A percentile compares a stretch with the other conserved stretches of the same genome.
These are phyloP conservation scores for Sophora flavescens DNA, from an alignment of 306 rosid genomes.

Conservation along the genomic window DNA sequence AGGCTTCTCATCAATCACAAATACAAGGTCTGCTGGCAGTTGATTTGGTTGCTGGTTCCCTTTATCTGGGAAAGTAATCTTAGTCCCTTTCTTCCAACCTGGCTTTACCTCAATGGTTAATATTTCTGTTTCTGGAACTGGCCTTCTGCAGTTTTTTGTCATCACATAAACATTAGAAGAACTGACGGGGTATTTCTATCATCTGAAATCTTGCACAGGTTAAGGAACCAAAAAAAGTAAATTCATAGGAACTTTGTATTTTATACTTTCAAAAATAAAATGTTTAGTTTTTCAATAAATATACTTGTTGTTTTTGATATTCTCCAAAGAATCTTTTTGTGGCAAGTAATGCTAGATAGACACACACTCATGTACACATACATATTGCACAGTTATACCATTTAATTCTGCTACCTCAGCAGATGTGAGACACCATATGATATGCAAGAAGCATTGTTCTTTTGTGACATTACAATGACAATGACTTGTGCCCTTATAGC, in stretches of 20 bases:
- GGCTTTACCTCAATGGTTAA: conserved; percentile 86
- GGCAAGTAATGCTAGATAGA: neutral
- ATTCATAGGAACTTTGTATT: too few relatives aligned
- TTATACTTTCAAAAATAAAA: too few relatives aligned
- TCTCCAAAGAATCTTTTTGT: neutral
- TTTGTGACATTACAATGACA: neutral
- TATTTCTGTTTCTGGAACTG: conserved; percentile 76
- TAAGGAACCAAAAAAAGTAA: too few relatives aligned
- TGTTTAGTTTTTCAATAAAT: too few relatives aligned
- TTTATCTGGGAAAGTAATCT: conserved; percentile 92
- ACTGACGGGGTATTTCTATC: too few relatives aligned
- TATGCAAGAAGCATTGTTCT: neutral
- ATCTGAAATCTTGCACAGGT: too few relatives aligned
- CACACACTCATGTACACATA: neutral
- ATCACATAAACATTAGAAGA: conserved; percentile 32
- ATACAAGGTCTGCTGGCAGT: conserved; percentile 85
- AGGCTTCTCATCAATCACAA: conserved; percentile 93
- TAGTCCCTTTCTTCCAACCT: conserved; percentile 97
- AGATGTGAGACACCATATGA: neutral
- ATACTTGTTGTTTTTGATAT: too few relatives aligned
- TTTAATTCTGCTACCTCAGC: neutral
- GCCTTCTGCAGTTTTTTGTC: conserved; percentile 53
- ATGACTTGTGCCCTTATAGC: too few relatives aligned
- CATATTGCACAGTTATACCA: neutral
- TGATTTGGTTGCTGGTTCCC: conserved; percentile 85